phyloP scores from a whole-genome alignment of 2,329 filamentous ascomycete species.

The Furcasterigmium furcatum region DNA sequence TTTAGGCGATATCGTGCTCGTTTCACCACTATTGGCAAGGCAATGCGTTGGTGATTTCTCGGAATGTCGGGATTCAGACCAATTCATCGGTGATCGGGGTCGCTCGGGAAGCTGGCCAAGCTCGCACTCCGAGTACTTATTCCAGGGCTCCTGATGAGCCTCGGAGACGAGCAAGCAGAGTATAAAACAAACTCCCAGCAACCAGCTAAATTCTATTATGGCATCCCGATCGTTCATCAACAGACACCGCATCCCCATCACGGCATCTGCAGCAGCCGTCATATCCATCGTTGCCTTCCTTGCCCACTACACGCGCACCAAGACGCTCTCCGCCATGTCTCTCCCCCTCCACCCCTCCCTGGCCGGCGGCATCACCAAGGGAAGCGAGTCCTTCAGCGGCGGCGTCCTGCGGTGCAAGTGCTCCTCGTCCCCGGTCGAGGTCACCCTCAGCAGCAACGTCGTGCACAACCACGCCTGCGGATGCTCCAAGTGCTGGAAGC shows the following conservation, averaged over 20 bases:
- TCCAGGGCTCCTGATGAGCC: no score
- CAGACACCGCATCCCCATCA: not conserved
- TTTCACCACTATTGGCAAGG: no score
- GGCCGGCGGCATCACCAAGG: conserved; percentile 59
- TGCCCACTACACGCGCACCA: not conserved
- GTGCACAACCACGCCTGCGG: conserved; percentile 69
- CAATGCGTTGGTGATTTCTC: not conserved
- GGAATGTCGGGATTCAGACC: not conserved
- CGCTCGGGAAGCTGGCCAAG: not conserved
- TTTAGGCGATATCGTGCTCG: no score
- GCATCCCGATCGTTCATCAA: not conserved
- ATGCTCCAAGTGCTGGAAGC: conserved; percentile 73
- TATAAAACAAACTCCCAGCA: not conserved
- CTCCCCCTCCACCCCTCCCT: conserved; percentile 58
- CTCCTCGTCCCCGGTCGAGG: conserved; percentile 49
- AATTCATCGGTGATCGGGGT: not conserved
- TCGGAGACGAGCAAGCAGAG: not conserved
- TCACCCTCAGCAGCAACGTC: conserved; percentile 56
- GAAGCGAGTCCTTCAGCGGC: conserved; percentile 50
- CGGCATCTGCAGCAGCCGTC: not conserved
- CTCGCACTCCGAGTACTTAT: not conserved
- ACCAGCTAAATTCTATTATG: not conserved
- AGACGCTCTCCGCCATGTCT: conserved; percentile 19
- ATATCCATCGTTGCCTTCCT: not conserved
- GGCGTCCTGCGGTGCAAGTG: conserved; percentile 63